phyloP scores from a whole-genome alignment of 306 rosid species.

The Mimosa bimucronata region DNA sequence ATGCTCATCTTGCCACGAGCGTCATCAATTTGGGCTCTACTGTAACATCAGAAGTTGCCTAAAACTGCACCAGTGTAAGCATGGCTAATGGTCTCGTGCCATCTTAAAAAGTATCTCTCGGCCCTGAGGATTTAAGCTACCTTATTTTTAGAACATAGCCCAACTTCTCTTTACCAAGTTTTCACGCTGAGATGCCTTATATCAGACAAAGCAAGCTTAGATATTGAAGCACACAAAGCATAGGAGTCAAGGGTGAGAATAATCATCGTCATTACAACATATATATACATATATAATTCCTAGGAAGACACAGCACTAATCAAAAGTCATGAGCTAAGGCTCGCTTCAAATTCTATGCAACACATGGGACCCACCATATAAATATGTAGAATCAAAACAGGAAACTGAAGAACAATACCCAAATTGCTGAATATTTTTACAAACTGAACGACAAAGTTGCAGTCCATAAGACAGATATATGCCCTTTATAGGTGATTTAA shows the following conservation, averaged over 20 bases:
- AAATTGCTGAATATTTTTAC: neutral
- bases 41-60: constrained; percentile 12
- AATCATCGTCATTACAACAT: neutral
- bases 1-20: neutral
- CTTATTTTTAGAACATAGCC: constrained; percentile 6
- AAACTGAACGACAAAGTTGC: neutral
- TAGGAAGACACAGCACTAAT: neutral
- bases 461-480: neutral
- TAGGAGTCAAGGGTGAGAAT: neutral
- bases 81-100: constrained; percentile 15
- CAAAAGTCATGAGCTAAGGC: neutral
- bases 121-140: neutral
- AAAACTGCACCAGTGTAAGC: constrained; percentile 11
- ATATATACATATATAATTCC: neutral
- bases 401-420: constrained; percentile 4
- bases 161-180: neutral
- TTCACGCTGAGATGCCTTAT: neutral
- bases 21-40: constrained; percentile 17
- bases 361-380: neutral
- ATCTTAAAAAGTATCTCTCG: neutral
- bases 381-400: neutral
- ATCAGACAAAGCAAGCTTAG: neutral
- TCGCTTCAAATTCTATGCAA: neutral
- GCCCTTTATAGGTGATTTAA: neutral
- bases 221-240: constrained; percentile 3